These are phyloP conservation scores for Rhizopogon rudus DNA, from an alignment of 768 basidiomycete species.

Conservation along the genomic window DNA sequence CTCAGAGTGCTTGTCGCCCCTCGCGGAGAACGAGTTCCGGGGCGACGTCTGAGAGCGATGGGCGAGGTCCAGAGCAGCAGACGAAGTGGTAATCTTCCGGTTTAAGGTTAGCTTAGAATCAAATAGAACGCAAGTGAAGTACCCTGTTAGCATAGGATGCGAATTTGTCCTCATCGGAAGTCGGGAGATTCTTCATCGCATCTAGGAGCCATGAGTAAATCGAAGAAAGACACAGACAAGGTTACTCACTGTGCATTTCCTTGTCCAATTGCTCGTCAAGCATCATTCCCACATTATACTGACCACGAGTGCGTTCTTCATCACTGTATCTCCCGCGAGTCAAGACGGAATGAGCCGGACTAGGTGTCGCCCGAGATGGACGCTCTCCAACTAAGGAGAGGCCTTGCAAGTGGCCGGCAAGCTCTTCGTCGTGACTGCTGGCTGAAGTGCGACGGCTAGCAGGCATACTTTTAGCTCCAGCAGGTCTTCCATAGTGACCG, in stretches of 20 bases:
- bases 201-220: conserved; percentile 39
- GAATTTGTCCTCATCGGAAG: conserved; percentile 88
- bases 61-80: conserved; percentile 90
- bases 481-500: conserved; percentile 58
- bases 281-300: conserved; percentile 84
- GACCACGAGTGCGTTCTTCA: conserved; percentile 55
- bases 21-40: conserved; percentile 50
- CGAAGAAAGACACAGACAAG: conserved; percentile 4
- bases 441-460: conserved; percentile 87
- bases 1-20: conserved; percentile 77
- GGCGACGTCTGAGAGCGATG: conserved; percentile 82
- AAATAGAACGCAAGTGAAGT: conserved; percentile 4
- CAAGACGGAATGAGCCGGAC: conserved; percentile 50
- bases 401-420: conserved; percentile 71
- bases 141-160: conserved; percentile 64
- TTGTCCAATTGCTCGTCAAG: conserved; percentile 90
- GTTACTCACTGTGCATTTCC: conserved; percentile 83
- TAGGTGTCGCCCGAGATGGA: conserved; percentile 51
- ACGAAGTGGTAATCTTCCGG: conserved; percentile 72
- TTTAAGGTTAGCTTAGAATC: conserved; percentile 1
- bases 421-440: conserved; percentile 80
- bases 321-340: conserved; percentile 50
- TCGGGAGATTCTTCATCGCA: conserved; percentile 84
- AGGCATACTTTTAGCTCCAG: conserved; percentile 89
- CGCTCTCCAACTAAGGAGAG: conserved; percentile 65